These are phyloP conservation scores for Lipomyces lipofer DNA, from an alignment of 805 yeast genomes.

Conservation along the genomic window DNA sequence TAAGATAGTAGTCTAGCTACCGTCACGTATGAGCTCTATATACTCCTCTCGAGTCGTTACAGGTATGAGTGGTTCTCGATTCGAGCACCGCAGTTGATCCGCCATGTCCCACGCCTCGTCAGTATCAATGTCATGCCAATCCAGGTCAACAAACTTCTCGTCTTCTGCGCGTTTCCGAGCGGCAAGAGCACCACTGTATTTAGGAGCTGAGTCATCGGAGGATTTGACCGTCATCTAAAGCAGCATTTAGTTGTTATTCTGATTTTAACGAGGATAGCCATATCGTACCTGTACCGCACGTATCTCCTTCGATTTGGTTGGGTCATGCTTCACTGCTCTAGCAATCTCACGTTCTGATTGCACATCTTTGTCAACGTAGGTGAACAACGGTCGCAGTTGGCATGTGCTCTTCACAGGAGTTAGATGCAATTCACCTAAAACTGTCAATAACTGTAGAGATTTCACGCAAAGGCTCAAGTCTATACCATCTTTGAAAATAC, in stretches of 20 bases:
- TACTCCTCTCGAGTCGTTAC: conserved; percentile 32
- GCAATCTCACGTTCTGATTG: conserved; percentile 48
- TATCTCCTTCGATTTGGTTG: conserved; percentile 47
- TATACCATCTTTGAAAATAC: conserved; percentile 45
- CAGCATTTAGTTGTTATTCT: not conserved
- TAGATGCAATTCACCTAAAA: conserved; percentile 53
- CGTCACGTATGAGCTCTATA: conserved; percentile 18
- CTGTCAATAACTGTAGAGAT: too few species aligned
- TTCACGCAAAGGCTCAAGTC: too few species aligned
- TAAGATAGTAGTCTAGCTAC: not conserved
- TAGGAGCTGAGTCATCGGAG: conserved; percentile 55
- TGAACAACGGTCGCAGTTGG: conserved; percentile 80
- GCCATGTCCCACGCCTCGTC: conserved; percentile 39
- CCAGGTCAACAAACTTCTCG: conserved; percentile 49
- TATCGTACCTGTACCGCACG: conserved; percentile 57
- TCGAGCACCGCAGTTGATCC: conserved; percentile 32
- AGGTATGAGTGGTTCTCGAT: conserved; percentile 27
- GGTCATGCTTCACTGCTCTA: conserved; percentile 44
- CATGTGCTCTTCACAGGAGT: conserved; percentile 65
- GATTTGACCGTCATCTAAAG: conserved; percentile 63
- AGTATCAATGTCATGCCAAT: conserved; percentile 48
- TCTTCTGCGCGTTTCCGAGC: conserved; percentile 66
- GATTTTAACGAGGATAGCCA: not conserved
- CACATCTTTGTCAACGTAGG: conserved; percentile 64
- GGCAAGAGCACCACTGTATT: conserved; percentile 67